Evolutionary conservation across 2,329 filamentous ascomycete genomes (phyloP).

Genomic region (Stagonosporopsis cucurbitacearum): DNA sequence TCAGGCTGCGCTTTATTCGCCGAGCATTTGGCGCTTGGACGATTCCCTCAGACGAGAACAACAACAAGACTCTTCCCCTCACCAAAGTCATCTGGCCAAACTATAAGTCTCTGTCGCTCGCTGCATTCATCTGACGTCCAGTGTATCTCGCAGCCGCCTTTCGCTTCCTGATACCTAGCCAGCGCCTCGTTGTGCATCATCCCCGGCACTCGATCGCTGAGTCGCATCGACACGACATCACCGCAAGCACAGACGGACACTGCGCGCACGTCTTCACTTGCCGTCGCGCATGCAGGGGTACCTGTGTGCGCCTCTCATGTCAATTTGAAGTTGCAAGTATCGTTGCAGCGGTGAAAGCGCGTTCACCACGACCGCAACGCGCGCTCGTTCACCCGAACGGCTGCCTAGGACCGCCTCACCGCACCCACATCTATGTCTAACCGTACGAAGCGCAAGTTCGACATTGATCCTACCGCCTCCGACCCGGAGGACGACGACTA

Average conservation of each 20-base stretch:
- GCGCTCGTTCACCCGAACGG: constrained; percentile 27
- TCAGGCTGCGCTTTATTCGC: constrained; percentile 25
- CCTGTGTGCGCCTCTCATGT: constrained; percentile 34
- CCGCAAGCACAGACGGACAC: constrained; percentile 27
- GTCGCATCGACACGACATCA: constrained; percentile 33
- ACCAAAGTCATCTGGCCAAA: constrained; percentile 25
- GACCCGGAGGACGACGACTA: constrained; percentile 50
- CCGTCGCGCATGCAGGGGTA: constrained; percentile 32
- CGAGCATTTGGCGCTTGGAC: constrained; percentile 23
- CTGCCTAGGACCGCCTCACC: constrained; percentile 29
- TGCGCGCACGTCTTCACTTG: constrained; percentile 22
- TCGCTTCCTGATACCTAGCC: constrained; percentile 1
- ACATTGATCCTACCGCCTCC: constrained; percentile 49
- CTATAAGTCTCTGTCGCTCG: constrained; percentile 17
- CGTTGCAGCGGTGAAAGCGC: constrained; percentile 36
- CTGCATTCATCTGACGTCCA: constrained; percentile 20
- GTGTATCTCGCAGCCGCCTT: constrained; percentile 19
- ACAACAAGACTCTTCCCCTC: constrained; percentile 23
- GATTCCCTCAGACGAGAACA: constrained; percentile 29
- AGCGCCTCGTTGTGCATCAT: constrained; percentile 25
- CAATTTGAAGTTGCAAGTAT: constrained; percentile 18
- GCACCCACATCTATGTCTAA: constrained; percentile 43
- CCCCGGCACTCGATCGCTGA: constrained; percentile 20
- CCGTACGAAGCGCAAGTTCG: constrained; percentile 50
- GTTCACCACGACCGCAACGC: constrained; percentile 11